Evolutionary conservation across 768 basidiomycete genomes (phyloP).

Genomic region (Filobasidium wieringae): DNA sequence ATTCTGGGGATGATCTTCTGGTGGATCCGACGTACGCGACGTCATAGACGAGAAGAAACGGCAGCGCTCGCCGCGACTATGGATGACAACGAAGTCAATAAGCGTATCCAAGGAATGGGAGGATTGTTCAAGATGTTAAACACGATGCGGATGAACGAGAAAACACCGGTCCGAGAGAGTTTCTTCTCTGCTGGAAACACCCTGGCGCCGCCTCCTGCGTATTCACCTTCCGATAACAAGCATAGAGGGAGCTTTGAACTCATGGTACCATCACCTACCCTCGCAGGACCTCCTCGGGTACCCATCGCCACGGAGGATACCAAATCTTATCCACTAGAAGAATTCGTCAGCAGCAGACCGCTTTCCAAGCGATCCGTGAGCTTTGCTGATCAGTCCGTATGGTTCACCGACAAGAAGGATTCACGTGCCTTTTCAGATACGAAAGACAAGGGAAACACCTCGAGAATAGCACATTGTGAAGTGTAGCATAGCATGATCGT

Average conservation of each 20-base stretch:
- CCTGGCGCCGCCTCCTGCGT: not conserved
- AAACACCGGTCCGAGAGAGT: not conserved
- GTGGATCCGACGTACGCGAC: constrained; percentile 22
- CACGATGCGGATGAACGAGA: not conserved
- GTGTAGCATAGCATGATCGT: too few species aligned
- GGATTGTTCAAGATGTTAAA: constrained; percentile 5
- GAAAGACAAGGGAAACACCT: too few species aligned
- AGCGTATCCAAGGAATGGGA: not conserved
- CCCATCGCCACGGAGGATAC: not conserved
- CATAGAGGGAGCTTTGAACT: not conserved
- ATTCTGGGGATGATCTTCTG: constrained; percentile 8
- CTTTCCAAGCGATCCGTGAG: not conserved
- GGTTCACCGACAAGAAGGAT: not conserved
- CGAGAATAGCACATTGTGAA: not conserved
- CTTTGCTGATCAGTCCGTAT: not conserved
- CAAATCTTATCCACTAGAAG: not conserved
- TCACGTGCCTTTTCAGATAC: too few species aligned
- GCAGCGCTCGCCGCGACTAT: constrained; percentile 23
- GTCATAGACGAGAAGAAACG: constrained; percentile 19
- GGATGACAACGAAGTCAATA: constrained; percentile 16
- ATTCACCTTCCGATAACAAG: too few species aligned
- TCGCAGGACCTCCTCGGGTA: not conserved
- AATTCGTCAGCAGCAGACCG: not conserved
- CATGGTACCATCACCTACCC: not conserved
- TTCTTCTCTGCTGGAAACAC: not conserved